Evolutionary conservation across 345 rosid species (phyloP), one percentile per base, ranked within the genome.

Genomic region (Arabidopsis arenosa): DNA sequence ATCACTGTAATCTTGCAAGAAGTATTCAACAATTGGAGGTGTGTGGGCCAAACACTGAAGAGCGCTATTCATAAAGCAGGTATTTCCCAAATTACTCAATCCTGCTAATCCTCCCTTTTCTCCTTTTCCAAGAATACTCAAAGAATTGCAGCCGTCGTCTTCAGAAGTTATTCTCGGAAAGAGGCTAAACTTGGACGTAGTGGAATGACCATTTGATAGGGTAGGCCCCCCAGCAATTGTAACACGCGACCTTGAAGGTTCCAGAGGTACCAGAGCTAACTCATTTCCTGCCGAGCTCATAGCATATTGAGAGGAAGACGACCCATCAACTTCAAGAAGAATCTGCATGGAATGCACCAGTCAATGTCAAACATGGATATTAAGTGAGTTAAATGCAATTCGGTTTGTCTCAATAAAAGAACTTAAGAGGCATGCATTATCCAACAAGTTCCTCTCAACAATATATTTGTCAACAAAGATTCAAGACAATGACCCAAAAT

Each of bases 21-120:
- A 92, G 68, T 92, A 92, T 63, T 90, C 89, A 81, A 84, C 90
- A 80, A 95, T 86, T 9, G 82, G 88, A n/a, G 94, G 91, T 3
- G 97, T 95, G 83, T 95, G 99, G 67, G 86, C 93, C 74, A 95
- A 84, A 86, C 99, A 95, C 41, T 95, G 99, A 75, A 95, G 78
- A 74, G 97, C 89, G 66, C 99, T 92, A 74, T 92, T 95, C 99
- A 95, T 95, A 75, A 95, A 95, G 84, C 99, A 95, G 72, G 99
- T 95, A 68, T 95, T 95, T 66, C 99, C 99, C 80, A 95, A 80
- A 78, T 95, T 95, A 79, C 84, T 93, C 81, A 95, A 79, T 71
- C 99, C 99, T 72, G 94, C 96, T 81, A 95, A 86, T 77, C 99
- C 99, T 48, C 88, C 89, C 66, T 64, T 85, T 83, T 88, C 97